phyloP scores from a whole-genome alignment of 176 grass and related monocot genomes.

The Eragrostis curvula region DNA sequence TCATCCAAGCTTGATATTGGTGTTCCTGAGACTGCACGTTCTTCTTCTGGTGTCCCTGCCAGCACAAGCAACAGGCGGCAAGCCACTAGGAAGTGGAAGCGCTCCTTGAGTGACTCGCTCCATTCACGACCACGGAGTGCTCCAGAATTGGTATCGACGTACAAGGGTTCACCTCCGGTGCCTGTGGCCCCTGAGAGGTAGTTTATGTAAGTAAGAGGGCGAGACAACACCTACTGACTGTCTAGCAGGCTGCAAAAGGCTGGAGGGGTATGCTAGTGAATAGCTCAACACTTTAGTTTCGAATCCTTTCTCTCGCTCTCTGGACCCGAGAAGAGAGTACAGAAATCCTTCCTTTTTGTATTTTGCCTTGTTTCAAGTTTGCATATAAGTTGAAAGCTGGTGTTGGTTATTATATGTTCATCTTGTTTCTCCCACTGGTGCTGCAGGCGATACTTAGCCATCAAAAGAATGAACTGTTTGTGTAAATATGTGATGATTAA shows the following conservation, averaged over 20 bases:
- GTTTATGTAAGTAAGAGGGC: neutral
- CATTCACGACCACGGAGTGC: slow-evolving; percentile 44
- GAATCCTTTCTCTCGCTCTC: neutral
- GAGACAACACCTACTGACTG: neutral
- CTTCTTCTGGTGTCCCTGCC: slow-evolving; percentile 22
- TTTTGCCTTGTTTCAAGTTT: neutral
- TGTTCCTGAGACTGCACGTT: slow-evolving; percentile 41
- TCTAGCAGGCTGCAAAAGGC: neutral
- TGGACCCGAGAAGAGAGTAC: neutral
- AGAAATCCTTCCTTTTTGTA: neutral
- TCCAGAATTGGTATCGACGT: slow-evolving; percentile 18
- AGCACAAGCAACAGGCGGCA: slow-evolving; percentile 21
- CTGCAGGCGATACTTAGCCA: neutral
- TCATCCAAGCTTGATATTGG: slow-evolving; percentile 44
- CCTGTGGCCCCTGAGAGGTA: slow-evolving; percentile 44
- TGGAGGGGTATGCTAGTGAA: neutral
- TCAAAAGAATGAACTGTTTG: neutral
- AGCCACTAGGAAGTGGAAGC: slow-evolving; percentile 50
- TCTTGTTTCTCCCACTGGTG: neutral
- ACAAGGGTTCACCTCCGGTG: slow-evolving; percentile 36
- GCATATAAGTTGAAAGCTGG: neutral
- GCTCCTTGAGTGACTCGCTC: slow-evolving; percentile 64
- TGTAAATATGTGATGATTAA: neutral
- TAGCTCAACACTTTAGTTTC: slow-evolving; percentile 7
- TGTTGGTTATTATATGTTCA: neutral